These are phyloP conservation scores for Amaranthus cruentus DNA, from an alignment of 148 eudicot genomes.

Conservation along the genomic window DNA sequence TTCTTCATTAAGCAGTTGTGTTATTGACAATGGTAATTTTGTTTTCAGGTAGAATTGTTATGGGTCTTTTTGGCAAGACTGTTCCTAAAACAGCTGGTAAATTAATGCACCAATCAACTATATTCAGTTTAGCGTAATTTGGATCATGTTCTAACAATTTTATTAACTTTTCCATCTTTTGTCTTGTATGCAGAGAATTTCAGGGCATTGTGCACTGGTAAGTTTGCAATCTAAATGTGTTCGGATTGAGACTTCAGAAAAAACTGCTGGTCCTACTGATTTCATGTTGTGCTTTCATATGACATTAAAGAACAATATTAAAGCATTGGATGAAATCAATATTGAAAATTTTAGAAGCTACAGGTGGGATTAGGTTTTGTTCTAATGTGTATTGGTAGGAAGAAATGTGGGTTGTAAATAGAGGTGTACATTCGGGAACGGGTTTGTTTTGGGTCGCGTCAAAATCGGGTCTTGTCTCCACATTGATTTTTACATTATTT, in stretches of 20 bases:
- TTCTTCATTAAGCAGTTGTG: not conserved
- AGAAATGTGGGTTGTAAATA: not conserved
- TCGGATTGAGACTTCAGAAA: too few species aligned
- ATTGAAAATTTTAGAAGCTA: not conserved
- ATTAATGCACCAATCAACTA: not conserved
- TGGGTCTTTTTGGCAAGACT: slow-evolving; percentile 95
- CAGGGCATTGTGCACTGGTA: slow-evolving; percentile 97
- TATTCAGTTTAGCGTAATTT: not conserved
- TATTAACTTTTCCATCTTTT: slow-evolving; percentile 14
- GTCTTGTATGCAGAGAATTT: slow-evolving; percentile 68
- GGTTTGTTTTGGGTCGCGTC: not conserved
- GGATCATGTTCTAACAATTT: not conserved
- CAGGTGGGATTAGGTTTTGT: not conserved
- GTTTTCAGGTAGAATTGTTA: slow-evolving; percentile 75
- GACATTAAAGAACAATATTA: not conserved
- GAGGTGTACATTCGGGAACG: too few species aligned
- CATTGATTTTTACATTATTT: too few species aligned
- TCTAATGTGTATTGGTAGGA: not conserved
- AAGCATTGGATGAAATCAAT: not conserved
- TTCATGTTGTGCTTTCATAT: not conserved
- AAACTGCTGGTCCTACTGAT: too few species aligned
- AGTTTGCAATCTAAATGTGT: not conserved
- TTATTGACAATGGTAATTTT: not conserved
- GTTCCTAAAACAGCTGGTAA: slow-evolving; percentile 97
- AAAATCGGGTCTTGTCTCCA: too few species aligned